Base-by-base conservation (phyloP, 495 filamentous ascomycete genomes). In the Paragyromitra xinjiangensis region DNA sequence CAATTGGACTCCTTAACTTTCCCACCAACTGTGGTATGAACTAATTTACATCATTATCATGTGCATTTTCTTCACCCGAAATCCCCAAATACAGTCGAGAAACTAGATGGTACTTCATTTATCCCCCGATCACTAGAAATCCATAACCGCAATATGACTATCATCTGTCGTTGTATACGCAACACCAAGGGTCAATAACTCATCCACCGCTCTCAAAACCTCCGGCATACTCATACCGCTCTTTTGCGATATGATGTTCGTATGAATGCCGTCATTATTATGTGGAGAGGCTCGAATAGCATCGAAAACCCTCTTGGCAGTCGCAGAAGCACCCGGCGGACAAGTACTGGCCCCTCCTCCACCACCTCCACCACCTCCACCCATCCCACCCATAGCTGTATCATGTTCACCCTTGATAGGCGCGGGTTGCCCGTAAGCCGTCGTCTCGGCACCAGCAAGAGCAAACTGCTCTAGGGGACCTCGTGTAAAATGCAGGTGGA, bases 101-200 rank as follows among this genome's bases (percentile, higher is more conserved):
- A 51, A 37, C 24, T 50, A 55, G 48, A 65, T 50, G 44, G 39
- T 37, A 58, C 34, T 51, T 39, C 51, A 39, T 40, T 64, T 48
- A 51, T 61, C 34, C 16, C 6, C 12, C 42, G 39, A 34, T 51
- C 59, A 53, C 29, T 66, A 78, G 29, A 79, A 79, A 51, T 81
- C 79, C 75, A 81, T 68, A 61, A 71, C 34, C 45, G 72, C 78
- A 61, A 82, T 53, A 78, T 82, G 81, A 69, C 87, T 83, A 78
- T 99, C 95, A 85, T 98, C 94, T 34, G 94, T 85, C 11, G 96
- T 99, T 64, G 94, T 93, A 84, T 93, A 99, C 64, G 96, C 92
- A 81, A 93, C 78, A 59, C 94, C 93, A 26, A 88, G 82, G 6
- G 82, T 85, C 51, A 94, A 78, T 82, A 98, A 82, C 84, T 98